phyloP scores from a whole-genome alignment of 495 filamentous ascomycete species.

The Neurospora discreta region DNA sequence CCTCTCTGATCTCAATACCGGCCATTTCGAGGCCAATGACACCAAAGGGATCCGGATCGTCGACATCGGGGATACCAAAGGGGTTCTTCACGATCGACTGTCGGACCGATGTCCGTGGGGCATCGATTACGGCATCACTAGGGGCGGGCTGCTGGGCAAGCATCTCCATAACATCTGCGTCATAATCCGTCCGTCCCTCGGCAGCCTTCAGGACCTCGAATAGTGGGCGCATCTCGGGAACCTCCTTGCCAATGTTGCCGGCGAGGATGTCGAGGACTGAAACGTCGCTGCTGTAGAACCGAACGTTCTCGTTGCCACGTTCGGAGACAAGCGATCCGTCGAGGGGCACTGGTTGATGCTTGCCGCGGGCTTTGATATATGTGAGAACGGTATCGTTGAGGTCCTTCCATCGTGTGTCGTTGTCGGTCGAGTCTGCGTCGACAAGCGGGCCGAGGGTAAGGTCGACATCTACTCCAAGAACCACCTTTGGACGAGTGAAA shows the following conservation, averaged over 20 bases:
- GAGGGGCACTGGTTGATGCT: constrained; percentile 70
- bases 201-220: constrained; percentile 76
- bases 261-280: constrained; percentile 71
- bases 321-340: constrained; percentile 81
- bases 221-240: constrained; percentile 52
- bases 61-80: constrained; percentile 68
- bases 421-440: constrained; percentile 59
- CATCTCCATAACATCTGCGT: constrained; percentile 40
- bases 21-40: constrained; percentile 75
- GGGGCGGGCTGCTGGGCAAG: constrained; percentile 52
- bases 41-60: constrained; percentile 82
- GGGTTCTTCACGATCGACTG: constrained; percentile 18
- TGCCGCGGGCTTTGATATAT: constrained; percentile 79
- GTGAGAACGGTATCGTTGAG: constrained; percentile 61
- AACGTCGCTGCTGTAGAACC: constrained; percentile 67
- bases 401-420: constrained; percentile 53
- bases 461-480: constrained; percentile 67
- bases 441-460: constrained; percentile 73
- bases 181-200: constrained; percentile 65
- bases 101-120: constrained; percentile 23
- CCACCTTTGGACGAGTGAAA: constrained; percentile 66
- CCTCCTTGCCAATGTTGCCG: constrained; percentile 60
- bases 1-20: constrained; percentile 78
- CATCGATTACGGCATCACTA: constrained; percentile 55
- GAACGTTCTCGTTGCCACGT: constrained; percentile 78